phyloP scores from a whole-genome alignment of 2,329 filamentous ascomycete species.

The Bipolaris zeicola region DNA sequence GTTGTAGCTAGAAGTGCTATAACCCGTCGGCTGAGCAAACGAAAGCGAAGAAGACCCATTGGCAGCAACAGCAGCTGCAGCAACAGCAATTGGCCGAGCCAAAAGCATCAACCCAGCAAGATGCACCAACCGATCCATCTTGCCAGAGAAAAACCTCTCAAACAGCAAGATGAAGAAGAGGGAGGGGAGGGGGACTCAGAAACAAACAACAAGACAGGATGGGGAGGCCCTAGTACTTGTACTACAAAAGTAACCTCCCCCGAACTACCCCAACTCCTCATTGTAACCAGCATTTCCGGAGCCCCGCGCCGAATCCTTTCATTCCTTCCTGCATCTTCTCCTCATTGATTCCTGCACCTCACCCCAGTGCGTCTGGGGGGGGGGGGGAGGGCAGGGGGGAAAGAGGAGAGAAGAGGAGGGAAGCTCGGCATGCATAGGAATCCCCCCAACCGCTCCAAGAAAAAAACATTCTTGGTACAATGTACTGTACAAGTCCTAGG shows the following conservation, averaged over 20 bases:
- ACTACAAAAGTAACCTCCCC: conserved; percentile 11
- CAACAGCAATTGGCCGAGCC: conserved; percentile 10
- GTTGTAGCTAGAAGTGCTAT: conserved; percentile 49
- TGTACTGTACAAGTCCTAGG: too few relatives aligned
- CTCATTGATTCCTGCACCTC: conserved; percentile 9
- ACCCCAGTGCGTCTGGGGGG: conserved; percentile 10
- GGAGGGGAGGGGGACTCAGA: background rate
- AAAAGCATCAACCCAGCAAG: conserved; percentile 26
- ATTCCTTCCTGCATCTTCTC: conserved; percentile 7
- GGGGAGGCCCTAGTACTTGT: conserved; percentile 15
- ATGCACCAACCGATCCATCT: conserved; percentile 28
- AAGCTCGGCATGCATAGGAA: conserved; percentile 21
- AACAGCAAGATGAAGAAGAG: background rate
- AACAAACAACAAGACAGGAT: background rate
- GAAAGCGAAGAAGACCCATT: conserved; percentile 30
- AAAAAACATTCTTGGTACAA: too few relatives aligned
- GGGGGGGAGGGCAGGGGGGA: too few relatives aligned
- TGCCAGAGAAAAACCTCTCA: background rate
- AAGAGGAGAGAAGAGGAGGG: too few relatives aligned
- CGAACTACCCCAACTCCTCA: background rate
- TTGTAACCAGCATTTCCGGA: conserved; percentile 4
- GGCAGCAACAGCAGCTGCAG: conserved; percentile 25
- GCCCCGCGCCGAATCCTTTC: conserved; percentile 16
- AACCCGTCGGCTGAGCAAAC: conserved; percentile 43
- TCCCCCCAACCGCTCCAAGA: background rate